Conservation (phyloP, 2,329 filamentous ascomycete species). For the Acephala macrosclerotiorum region DNA sequence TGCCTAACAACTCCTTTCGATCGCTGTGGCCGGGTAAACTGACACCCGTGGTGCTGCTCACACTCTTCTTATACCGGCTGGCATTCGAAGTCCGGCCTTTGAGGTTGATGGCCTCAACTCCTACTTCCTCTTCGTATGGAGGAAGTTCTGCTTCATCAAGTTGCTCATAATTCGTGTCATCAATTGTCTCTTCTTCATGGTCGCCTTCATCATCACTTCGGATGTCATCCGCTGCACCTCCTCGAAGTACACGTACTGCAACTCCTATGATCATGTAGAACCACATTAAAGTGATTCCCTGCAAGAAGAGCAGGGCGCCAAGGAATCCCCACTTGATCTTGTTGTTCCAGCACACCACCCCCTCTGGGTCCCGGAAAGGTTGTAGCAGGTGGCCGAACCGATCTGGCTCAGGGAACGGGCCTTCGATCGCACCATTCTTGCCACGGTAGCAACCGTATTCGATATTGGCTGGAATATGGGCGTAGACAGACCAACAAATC, state of each 20-base stretch:
- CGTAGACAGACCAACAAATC: constrained; percentile 84
- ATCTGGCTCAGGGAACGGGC: constrained; percentile 59
- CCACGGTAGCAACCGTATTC: constrained; percentile 75
- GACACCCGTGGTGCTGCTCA: constrained; percentile 41
- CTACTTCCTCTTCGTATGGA: constrained; percentile 78
- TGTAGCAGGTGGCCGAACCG: constrained; percentile 71
- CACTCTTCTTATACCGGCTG: constrained; percentile 39
- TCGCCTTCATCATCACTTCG: constrained; percentile 87
- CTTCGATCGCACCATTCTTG: constrained; percentile 59
- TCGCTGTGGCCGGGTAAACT: constrained; percentile 44
- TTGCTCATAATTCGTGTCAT: constrained; percentile 32
- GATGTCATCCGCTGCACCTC: constrained; percentile 81
- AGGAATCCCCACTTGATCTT: constrained; percentile 81
- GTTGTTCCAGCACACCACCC: constrained; percentile 81
- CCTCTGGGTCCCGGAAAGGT: constrained; percentile 75
- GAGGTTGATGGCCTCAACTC: constrained; percentile 74
- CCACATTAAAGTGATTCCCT: constrained; percentile 85
- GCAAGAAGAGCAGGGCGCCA: constrained; percentile 76
- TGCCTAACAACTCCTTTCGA: constrained; percentile 44
- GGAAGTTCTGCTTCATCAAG: constrained; percentile 29
- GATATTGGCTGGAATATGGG: constrained; percentile 68
- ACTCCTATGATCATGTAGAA: constrained; percentile 88
- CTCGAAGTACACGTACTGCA: constrained; percentile 79
- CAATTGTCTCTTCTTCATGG: constrained; percentile 64
- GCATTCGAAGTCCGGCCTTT: constrained; percentile 50